A percentile compares a stretch with the other conserved stretches of the same genome.
These are phyloP conservation scores for Xylaria sp. DNA, from an alignment of 2,329 filamentous ascomycete species.

Conservation along the genomic window DNA sequence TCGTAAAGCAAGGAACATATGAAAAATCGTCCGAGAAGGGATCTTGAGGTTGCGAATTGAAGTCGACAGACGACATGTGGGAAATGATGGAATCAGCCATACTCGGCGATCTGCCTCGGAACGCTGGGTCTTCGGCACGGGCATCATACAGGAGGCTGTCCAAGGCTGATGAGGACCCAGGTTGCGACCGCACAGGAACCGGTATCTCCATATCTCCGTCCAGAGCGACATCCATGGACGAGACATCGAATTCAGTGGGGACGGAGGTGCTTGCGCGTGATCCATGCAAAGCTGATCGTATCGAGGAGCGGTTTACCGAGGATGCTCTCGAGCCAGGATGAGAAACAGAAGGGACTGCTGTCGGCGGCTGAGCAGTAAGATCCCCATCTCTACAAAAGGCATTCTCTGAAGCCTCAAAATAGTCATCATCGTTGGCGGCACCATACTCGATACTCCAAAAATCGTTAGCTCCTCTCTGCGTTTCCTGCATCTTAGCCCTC, in stretches of 20 bases:
- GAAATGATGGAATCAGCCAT: conserved; percentile 72
- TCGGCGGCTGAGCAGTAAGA: conserved; percentile 18
- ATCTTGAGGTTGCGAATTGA: conserved; percentile 53
- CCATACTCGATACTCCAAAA: conserved; percentile 85
- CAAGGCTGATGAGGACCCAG: conserved; percentile 52
- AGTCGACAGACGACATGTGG: conserved; percentile 62
- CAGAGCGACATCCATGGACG: conserved; percentile 35
- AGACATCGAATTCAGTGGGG: conserved; percentile 33
- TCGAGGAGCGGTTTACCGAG: conserved; percentile 45
- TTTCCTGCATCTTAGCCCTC: conserved; percentile 48
- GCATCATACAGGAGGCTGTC: conserved; percentile 75
- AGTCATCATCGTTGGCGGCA: conserved; percentile 49
- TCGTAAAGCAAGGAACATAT: conserved; percentile 88
- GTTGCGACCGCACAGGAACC: conserved; percentile 47
- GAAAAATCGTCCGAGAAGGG: conserved; percentile 80
- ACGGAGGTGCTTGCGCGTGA: conserved; percentile 31
- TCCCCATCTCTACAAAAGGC: conserved; percentile 23
- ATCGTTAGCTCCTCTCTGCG: conserved; percentile 51
- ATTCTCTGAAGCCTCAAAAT: conserved; percentile 32
- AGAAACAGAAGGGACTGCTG: conserved; percentile 21
- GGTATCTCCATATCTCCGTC: conserved; percentile 50
- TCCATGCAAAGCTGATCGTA: conserved; percentile 43
- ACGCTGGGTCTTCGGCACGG: conserved; percentile 53
- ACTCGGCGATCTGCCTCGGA: conserved; percentile 69
- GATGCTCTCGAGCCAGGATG: conserved; percentile 33